phyloP scores from a whole-genome alignment of 164 flowering plant species.

The Liriodendron chinense region DNA sequence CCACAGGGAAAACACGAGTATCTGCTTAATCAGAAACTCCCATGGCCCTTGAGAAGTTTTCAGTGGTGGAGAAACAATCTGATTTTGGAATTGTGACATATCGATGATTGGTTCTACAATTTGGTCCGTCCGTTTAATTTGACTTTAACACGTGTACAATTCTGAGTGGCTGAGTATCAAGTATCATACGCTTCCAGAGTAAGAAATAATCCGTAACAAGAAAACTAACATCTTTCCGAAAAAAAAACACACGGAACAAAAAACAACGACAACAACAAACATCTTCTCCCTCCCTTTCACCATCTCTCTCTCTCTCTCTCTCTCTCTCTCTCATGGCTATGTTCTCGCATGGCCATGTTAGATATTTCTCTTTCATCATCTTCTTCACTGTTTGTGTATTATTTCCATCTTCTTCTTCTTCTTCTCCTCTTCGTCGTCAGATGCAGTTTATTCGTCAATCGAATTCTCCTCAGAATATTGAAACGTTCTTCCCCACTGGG shows the following conservation, averaged over 20 bases:
- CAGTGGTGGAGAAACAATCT: too few relatives aligned
- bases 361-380: conserved; percentile 7
- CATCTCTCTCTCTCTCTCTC: not conserved
- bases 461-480: conserved; percentile 49
- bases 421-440: conserved; percentile 16
- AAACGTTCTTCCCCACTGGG: conserved; percentile 22
- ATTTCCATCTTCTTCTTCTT: conserved; percentile 17
- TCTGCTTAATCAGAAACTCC: too few relatives aligned
- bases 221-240: not conserved
- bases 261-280: conserved; percentile 1
- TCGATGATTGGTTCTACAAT: too few relatives aligned
- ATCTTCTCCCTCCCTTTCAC: not conserved
- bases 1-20: too few relatives aligned
- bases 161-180: too few relatives aligned
- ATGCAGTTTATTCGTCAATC: conserved; percentile 16
- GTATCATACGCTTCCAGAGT: too few relatives aligned
- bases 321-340: conserved; percentile 2
- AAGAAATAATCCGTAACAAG: not conserved
- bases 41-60: too few relatives aligned
- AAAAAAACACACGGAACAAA: not conserved
- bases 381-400: conserved; percentile 19
- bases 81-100: too few relatives aligned
- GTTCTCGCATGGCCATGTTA: not conserved
- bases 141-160: too few relatives aligned
- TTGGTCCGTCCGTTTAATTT: too few relatives aligned